phyloP scores from a whole-genome alignment of 345 rosid genomes.

The Punica granatum region DNA sequence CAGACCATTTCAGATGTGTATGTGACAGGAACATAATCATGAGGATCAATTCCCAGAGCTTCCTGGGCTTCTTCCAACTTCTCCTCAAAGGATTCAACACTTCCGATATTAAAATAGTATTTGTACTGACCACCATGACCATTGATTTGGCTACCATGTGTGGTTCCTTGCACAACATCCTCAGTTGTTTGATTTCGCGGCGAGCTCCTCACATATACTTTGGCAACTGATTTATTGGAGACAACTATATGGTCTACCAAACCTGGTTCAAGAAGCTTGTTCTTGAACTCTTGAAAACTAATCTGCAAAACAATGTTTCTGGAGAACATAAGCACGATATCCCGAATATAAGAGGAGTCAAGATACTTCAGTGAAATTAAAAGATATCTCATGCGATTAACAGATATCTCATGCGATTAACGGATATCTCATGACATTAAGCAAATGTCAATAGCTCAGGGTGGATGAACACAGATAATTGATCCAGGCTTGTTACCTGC shows the following conservation, averaged over 20 bases:
- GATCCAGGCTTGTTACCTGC: slow-evolving; percentile 43
- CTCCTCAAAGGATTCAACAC: slow-evolving; percentile 88
- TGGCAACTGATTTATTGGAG: slow-evolving; percentile 83
- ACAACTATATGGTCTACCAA: slow-evolving; percentile 88
- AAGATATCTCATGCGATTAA: too few species aligned
- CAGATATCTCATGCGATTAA: not conserved
- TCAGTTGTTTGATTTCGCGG: slow-evolving; percentile 35
- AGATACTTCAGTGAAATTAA: not conserved
- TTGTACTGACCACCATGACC: slow-evolving; percentile 53
- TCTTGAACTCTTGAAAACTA: slow-evolving; percentile 94
- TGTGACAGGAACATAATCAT: slow-evolving; percentile 65
- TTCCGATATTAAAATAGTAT: slow-evolving; percentile 83
- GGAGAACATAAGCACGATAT: not conserved
- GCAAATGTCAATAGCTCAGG: not conserved
- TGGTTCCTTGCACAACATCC: slow-evolving; percentile 34
- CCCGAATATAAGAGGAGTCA: not conserved
- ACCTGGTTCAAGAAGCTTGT: slow-evolving; percentile 92
- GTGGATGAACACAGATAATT: not conserved
- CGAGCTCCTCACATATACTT: slow-evolving; percentile 64
- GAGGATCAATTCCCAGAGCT: slow-evolving; percentile 68
- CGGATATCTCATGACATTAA: not conserved
- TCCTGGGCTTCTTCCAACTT: slow-evolving; percentile 92
- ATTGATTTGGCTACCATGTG: slow-evolving; percentile 24
- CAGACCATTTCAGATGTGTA: slow-evolving; percentile 67
- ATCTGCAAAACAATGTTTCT: slow-evolving; percentile 38